Evolutionary conservation across 2,329 filamentous ascomycete species (phyloP).

Genomic region (Gremmenia infestans): DNA sequence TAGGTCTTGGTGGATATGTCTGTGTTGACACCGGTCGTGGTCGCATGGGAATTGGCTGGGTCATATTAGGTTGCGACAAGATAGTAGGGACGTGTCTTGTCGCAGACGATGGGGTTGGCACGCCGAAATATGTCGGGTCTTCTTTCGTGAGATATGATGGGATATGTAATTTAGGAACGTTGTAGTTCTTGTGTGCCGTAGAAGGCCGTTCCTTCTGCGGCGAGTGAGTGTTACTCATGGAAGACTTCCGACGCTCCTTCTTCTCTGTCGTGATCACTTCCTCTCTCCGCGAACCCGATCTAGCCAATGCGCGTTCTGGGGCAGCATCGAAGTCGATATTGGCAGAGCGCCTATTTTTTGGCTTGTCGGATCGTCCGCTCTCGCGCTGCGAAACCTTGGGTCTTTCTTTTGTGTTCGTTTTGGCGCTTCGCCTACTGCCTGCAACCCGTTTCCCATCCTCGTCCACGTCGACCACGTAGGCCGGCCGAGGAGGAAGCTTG

Average conservation of each 20-base stretch:
- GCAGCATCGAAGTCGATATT: conserved; percentile 7
- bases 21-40: conserved; percentile 22
- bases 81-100: conserved; percentile 2
- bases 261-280: conserved; percentile 16
- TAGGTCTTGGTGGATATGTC: conserved; percentile 20
- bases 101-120: conserved; percentile 5
- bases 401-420: conserved; percentile 15
- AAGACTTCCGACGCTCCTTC: conserved; percentile 24
- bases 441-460: conserved; percentile 21
- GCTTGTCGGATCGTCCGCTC: conserved; percentile 1
- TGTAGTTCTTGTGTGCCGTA: conserved; percentile 16
- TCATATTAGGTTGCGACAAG: conserved; percentile 14
- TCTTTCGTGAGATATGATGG: conserved; percentile 2
- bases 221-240: conserved; percentile 17
- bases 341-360: conserved; percentile 7
- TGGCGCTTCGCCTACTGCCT: conserved; percentile 22
- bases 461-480: conserved; percentile 26
- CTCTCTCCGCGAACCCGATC: conserved; percentile 5
- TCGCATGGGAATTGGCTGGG: conserved; percentile 18
- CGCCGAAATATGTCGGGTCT: conserved; percentile 25
- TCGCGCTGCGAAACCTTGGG: conserved; percentile 13
- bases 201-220: conserved; percentile 23
- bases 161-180: conserved; percentile 5
- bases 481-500: conserved; percentile 21
- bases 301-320: conserved; percentile 1